Evolutionary conservation across 306 rosid genomes (phyloP).

Genomic region (Prunus mongolica): DNA sequence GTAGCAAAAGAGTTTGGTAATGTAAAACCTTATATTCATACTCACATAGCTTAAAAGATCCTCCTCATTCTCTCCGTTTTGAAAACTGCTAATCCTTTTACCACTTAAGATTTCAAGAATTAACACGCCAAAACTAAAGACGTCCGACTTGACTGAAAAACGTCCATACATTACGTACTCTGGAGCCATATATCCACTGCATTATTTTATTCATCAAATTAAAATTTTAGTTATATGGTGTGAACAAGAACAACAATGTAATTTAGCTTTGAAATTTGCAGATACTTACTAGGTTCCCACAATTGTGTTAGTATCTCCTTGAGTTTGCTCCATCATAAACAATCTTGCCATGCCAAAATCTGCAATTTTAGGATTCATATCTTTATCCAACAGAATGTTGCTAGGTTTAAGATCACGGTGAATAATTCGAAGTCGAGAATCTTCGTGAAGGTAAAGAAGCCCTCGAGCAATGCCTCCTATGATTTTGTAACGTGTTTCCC

Average conservation of each 20-base stretch:
- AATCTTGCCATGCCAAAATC: slow-evolving; percentile 9
- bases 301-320: not conserved
- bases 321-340: not conserved
- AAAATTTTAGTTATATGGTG: not conserved
- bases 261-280: not conserved
- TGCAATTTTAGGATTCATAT: slow-evolving; percentile 8
- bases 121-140: slow-evolving; percentile 18
- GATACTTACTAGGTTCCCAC: slow-evolving; percentile 11
- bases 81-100: not conserved
- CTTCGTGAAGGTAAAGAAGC: slow-evolving; percentile 6
- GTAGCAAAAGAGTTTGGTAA: no score
- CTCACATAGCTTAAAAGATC: slow-evolving; percentile 16
- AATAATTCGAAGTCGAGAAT: not conserved
- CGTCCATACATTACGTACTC: not conserved
- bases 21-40: not conserved
- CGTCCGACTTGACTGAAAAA: slow-evolving; percentile 22
- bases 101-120: slow-evolving; percentile 20
- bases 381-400: slow-evolving; percentile 1
- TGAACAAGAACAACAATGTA: not conserved
- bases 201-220: not conserved
- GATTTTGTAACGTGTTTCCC: slow-evolving; percentile 10
- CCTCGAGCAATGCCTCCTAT: slow-evolving; percentile 8
- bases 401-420: not conserved
- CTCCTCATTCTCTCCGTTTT: not conserved
- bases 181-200: slow-evolving; percentile 29